Evolutionary conservation across 2,329 filamentous ascomycete species (phyloP).

Genomic region (Aspergillus nomiae): DNA sequence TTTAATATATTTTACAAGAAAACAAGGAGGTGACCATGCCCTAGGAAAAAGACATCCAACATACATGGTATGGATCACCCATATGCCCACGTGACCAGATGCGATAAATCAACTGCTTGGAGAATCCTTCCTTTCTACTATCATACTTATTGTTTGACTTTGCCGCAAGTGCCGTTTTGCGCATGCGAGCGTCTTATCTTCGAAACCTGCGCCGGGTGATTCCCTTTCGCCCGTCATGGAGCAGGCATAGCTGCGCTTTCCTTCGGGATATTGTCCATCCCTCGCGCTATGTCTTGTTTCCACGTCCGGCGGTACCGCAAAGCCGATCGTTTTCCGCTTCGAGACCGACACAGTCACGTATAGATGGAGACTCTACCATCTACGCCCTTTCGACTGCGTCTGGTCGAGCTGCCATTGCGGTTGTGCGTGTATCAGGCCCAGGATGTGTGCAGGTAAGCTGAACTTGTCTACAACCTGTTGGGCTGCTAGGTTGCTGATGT

Average conservation of each 20-base stretch:
- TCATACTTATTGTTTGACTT: neutral
- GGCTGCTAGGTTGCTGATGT: slow-evolving; percentile 2
- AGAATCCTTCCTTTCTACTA: neutral
- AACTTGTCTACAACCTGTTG: neutral
- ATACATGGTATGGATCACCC: too few relatives aligned
- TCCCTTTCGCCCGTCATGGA: slow-evolving; percentile 28
- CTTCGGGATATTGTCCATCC: slow-evolving; percentile 12
- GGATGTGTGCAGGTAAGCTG: slow-evolving; percentile 65
- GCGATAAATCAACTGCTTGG: neutral
- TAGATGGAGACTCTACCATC: slow-evolving; percentile 63
- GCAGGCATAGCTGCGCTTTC: slow-evolving; percentile 5
- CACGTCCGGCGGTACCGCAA: slow-evolving; percentile 7
- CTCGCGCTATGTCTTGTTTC: slow-evolving; percentile 15
- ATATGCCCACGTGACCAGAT: neutral
- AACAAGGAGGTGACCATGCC: neutral
- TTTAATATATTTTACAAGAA: neutral
- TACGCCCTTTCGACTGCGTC: slow-evolving; percentile 88
- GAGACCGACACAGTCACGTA: slow-evolving; percentile 14
- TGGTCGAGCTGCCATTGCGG: slow-evolving; percentile 85
- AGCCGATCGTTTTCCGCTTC: slow-evolving; percentile 28
- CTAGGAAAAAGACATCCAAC: neutral
- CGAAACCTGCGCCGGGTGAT: slow-evolving; percentile 28
- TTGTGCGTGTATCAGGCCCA: slow-evolving; percentile 83
- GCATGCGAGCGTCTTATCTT: slow-evolving; percentile 33
- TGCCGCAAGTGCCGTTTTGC: slow-evolving; percentile 15